phyloP scores from a whole-genome alignment of 2,329 filamentous ascomycete genomes.

The Xylaria sp. region DNA sequence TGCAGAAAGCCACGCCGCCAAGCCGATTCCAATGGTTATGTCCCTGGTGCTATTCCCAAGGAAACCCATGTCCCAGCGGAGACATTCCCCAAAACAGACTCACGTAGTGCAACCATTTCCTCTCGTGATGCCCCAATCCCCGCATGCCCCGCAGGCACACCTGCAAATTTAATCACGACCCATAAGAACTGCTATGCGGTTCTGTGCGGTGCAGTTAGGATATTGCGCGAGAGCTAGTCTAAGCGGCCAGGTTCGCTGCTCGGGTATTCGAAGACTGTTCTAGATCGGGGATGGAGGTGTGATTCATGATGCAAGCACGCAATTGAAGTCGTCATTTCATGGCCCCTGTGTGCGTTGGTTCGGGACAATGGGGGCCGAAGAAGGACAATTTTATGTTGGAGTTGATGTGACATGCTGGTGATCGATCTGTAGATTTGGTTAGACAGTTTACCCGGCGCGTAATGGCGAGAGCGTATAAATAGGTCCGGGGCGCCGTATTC shows the following conservation, averaged over 20 bases:
- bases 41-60: no score
- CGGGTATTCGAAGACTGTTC: slow-evolving; percentile 16
- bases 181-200: no score
- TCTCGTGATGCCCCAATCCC: slow-evolving; percentile 1
- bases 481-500: neutral
- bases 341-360: neutral
- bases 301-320: slow-evolving; percentile 5
- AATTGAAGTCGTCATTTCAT: slow-evolving; percentile 5
- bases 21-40: neutral
- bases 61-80: neutral
- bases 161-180: neutral
- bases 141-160: neutral
- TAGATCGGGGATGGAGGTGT: neutral
- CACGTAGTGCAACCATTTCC: neutral
- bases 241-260: neutral
- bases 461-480: slow-evolving; percentile 1
- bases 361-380: slow-evolving; percentile 20
- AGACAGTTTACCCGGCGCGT: neutral
- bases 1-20: neutral
- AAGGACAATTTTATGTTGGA: neutral
- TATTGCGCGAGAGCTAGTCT: neutral
- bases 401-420: neutral
- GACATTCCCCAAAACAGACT: slow-evolving; percentile 7
- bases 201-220: neutral
- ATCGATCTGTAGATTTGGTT: neutral